phyloP scores from a whole-genome alignment of 148 eudicot genomes.

The Rhododendron molle region DNA sequence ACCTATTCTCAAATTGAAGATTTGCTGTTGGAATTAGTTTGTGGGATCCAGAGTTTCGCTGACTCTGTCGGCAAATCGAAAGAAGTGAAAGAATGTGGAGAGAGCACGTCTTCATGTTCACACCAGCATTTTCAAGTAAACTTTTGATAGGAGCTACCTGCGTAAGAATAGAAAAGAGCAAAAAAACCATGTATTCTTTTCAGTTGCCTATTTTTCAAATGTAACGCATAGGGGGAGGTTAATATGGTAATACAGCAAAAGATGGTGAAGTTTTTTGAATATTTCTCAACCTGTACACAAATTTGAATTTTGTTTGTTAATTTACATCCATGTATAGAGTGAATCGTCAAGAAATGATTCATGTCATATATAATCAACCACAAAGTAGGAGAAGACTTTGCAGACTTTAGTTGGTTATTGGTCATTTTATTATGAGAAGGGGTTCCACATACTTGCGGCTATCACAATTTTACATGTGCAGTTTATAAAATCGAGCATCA shows the following conservation, averaged over 20 bases:
- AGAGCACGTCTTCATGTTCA: constrained; percentile 31
- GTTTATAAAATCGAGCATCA: neutral
- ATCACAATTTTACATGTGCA: neutral
- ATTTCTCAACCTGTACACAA: neutral
- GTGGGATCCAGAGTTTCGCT: constrained; percentile 21
- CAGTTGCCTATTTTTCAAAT: neutral
- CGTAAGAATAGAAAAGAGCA: neutral
- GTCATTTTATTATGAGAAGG: too few species aligned
- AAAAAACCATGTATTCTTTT: neutral
- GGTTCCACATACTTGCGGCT: neutral
- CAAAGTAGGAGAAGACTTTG: neutral
- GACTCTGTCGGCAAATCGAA: constrained; percentile 48
- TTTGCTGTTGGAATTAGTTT: constrained; percentile 16
- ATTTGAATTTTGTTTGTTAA: too few species aligned
- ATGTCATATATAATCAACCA: neutral
- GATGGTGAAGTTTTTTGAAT: neutral
- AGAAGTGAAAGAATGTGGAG: constrained; percentile 58
- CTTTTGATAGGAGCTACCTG: constrained; percentile 42
- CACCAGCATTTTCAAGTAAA: constrained; percentile 27
- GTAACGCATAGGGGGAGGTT: neutral
- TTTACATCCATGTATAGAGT: neutral
- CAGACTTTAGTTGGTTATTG: neutral
- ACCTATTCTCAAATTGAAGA: constrained; percentile 21
- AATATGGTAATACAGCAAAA: neutral
- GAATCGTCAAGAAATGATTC: neutral